Percentiles rank a stretch among this genome's conserved stretches.
These are phyloP conservation scores for Phialemoniopsis sp. DNA, from an alignment of 2,329 filamentous ascomycete genomes.

Conservation along the genomic window DNA sequence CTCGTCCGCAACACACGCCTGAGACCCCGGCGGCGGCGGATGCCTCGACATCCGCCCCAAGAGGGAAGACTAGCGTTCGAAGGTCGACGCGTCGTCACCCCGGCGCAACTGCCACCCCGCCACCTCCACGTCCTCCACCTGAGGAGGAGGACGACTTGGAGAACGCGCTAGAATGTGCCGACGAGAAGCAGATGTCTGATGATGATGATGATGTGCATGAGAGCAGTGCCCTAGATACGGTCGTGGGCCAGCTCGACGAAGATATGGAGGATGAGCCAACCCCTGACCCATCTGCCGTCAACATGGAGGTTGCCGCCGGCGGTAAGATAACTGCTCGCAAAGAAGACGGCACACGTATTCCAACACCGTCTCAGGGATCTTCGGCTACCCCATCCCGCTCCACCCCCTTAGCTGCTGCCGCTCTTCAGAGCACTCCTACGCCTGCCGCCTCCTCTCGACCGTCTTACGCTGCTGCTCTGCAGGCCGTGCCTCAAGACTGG, in stretches of 20 bases:
- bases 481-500: conserved; percentile 84
- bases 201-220: conserved; percentile 67
- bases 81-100: conserved; percentile 60
- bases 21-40: conserved; percentile 38
- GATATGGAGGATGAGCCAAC: conserved; percentile 70
- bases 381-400: not conserved
- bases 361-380: conserved; percentile 67
- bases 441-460: conserved; percentile 56
- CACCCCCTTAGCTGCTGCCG: conserved; percentile 19
- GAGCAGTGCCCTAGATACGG: conserved; percentile 68
- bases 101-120: conserved; percentile 45
- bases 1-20: conserved; percentile 21
- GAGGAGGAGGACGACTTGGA: conserved; percentile 59
- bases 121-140: conserved; percentile 45
- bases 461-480: conserved; percentile 81
- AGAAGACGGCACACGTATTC: conserved; percentile 83
- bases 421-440: conserved; percentile 39
- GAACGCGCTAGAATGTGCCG: conserved; percentile 82
- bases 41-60: conserved; percentile 38
- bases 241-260: conserved; percentile 87
- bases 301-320: conserved; percentile 80
- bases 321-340: conserved; percentile 88
- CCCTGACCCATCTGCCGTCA: conserved; percentile 84
- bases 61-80: conserved; percentile 55
- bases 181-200: conserved; percentile 79